Conservation (phyloP, 2,329 filamentous ascomycete genomes). For the Aspergillus fischeri region DNA sequence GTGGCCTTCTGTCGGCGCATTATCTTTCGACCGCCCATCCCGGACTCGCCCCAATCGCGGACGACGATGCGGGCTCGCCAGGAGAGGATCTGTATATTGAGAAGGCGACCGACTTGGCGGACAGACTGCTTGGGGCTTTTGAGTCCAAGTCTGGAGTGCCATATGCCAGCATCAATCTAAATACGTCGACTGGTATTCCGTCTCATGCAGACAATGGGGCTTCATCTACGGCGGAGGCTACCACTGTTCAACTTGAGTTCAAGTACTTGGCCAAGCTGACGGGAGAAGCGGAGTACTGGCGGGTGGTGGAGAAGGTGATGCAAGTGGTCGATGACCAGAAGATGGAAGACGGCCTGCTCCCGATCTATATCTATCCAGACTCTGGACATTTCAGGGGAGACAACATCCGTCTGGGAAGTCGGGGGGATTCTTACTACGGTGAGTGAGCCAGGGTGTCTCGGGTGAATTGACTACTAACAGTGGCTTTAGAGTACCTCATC, state of each 20-base stretch:
- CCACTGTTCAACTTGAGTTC: constrained; percentile 89
- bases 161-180: constrained; percentile 84
- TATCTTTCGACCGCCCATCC: constrained; percentile 86
- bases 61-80: constrained; percentile 66
- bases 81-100: constrained; percentile 93
- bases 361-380: constrained; percentile 82
- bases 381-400: constrained; percentile 73
- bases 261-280: constrained; percentile 95
- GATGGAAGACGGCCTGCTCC: constrained; percentile 74
- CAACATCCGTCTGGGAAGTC: constrained; percentile 87
- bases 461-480: constrained; percentile 6
- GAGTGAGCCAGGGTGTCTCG: background rate
- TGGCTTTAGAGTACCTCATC: constrained; percentile 74
- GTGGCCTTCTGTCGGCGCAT: constrained; percentile 86
- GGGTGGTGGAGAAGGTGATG: constrained; percentile 87
- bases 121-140: constrained; percentile 81
- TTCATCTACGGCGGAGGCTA: constrained; percentile 89
- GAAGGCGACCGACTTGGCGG: constrained; percentile 88
- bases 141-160: constrained; percentile 83
- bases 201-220: constrained; percentile 84
- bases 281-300: constrained; percentile 89
- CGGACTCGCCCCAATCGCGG: constrained; percentile 67
- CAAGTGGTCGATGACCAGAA: constrained; percentile 81
- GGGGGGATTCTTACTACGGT: constrained; percentile 93
- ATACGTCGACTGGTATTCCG: constrained; percentile 67